Evolutionary conservation across 306 rosid genomes (phyloP), one percentile per base, ranked within the genome.

Genomic region (Dalbergia oliveri): DNA sequence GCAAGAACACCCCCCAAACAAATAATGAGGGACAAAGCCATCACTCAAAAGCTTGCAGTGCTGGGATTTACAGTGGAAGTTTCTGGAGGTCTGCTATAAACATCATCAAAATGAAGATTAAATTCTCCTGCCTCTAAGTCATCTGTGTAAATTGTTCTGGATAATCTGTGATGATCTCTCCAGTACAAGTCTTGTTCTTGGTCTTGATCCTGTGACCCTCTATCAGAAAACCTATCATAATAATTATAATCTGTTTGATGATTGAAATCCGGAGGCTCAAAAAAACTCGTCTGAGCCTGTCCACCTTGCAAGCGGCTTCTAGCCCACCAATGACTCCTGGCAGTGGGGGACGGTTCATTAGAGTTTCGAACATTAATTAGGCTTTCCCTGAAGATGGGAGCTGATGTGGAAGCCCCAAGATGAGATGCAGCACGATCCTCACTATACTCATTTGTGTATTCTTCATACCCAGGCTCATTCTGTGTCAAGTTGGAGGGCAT

Each of bases 231-330:
- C 19, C 64, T 83, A 16, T 82, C 91, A 33, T 83, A 2, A 67
- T 64, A 58, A 72, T 83, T 75, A 34, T 51, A 73, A 11, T 88
- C 11, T 67, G 62, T 66, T 13, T 57, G 84, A 62, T 66, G 58
- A 74, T 80, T 81, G 86, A 91, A 93, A 80, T 86, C 90, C 2
- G 98, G 99, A 64, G 97, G 99, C 84, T 95, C 98, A 14, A 89
- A 83, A 79, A 95, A 91, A 86, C 99, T 95, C 47, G 92, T 70
- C 74, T 86, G 90, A 70, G 81, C 81, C 18, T 78, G 88, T 64
- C 35, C 85, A 45, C 65, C 69, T 14, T 15, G 84, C 0, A 65
- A 77, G n/a, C 26, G 63, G 62, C 84, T 88, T 83, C 98, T 89
- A 58, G 78, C 94, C 99, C 99, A 95, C 98, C 99, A 95, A 66